A percentile compares a stretch with the other conserved stretches of the same genome.
These are phyloP conservation scores for Vitis cinerea DNA, from an alignment of 164 flowering plant species.

Conservation along the genomic window DNA sequence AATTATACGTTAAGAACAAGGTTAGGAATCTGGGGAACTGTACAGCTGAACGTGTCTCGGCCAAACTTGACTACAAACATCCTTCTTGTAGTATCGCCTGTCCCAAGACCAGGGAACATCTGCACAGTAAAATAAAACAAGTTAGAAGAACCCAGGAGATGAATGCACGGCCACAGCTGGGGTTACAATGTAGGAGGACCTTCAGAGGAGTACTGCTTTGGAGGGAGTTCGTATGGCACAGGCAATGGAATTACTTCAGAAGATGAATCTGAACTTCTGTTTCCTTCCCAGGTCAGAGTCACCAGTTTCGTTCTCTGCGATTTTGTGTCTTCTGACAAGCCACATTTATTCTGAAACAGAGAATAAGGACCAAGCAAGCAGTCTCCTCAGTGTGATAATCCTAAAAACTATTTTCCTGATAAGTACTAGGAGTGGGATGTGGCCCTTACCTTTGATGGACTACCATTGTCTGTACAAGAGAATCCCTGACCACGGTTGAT, in stretches of 20 bases:
- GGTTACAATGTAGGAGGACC: constrained; percentile 35
- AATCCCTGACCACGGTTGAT: constrained; percentile 34
- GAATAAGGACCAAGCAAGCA: not conserved
- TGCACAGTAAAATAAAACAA: constrained; percentile 26
- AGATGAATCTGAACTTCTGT: constrained; percentile 21
- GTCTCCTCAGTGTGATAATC: too few relatives aligned
- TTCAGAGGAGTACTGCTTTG: constrained; percentile 68
- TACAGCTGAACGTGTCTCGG: constrained; percentile 58
- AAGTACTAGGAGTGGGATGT: not conserved
- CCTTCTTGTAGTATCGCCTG: constrained; percentile 65
- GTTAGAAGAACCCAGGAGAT: not conserved
- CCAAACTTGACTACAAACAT: constrained; percentile 90
- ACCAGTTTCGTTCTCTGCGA: constrained; percentile 47
- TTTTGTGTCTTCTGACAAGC: constrained; percentile 21
- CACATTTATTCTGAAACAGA: constrained; percentile 35
- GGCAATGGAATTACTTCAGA: constrained; percentile 63
- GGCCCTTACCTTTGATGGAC: constrained; percentile 38
- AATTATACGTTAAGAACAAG: not conserved
- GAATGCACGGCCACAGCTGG: too few relatives aligned
- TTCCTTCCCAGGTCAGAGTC: constrained; percentile 58
- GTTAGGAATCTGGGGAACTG: constrained; percentile 24
- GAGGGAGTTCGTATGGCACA: constrained; percentile 91
- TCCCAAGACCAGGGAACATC: constrained; percentile 99
- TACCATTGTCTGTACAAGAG: constrained; percentile 66
- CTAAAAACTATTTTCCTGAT: too few relatives aligned